Conservation (phyloP, 2,329 filamentous ascomycete species). For the Ascomycota sp. region DNA sequence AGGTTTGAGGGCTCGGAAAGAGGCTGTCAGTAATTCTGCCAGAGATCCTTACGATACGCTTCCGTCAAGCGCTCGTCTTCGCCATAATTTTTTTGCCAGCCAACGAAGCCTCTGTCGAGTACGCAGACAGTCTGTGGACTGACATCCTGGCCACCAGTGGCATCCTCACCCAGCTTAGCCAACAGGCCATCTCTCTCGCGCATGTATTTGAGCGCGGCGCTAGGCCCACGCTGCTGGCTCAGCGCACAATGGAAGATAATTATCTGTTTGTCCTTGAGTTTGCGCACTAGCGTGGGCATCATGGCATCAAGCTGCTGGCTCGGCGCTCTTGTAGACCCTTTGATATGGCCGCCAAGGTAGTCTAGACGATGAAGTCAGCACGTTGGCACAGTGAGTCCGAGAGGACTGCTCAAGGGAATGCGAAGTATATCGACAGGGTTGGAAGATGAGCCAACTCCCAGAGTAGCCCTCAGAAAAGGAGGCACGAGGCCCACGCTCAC, state of each 20-base stretch:
- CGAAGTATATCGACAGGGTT: too few relatives aligned
- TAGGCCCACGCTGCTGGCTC: conserved; percentile 75
- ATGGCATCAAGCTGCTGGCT: conserved; percentile 50
- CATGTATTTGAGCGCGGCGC: conserved; percentile 62
- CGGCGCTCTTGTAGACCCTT: conserved; percentile 55
- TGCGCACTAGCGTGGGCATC: conserved; percentile 66
- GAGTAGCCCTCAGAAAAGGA: background rate
- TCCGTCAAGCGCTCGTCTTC: conserved; percentile 65
- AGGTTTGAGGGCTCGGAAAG: too few relatives aligned
- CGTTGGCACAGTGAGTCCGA: too few relatives aligned
- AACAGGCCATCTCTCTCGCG: conserved; percentile 40
- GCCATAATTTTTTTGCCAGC: conserved; percentile 76
- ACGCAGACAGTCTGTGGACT: conserved; percentile 65
- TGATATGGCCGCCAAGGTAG: conserved; percentile 79
- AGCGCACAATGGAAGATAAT: conserved; percentile 92
- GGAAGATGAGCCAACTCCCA: too few relatives aligned
- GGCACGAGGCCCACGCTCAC: conserved; percentile 18
- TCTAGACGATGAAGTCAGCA: too few relatives aligned
- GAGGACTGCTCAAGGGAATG: too few relatives aligned
- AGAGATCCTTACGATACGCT: conserved; percentile 66
- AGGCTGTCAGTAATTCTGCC: conserved; percentile 42
- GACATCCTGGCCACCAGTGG: conserved; percentile 8
- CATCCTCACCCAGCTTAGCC: conserved; percentile 9
- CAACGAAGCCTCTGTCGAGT: conserved; percentile 63
- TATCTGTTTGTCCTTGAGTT: conserved; percentile 53